phyloP scores from a whole-genome alignment of 2,329 filamentous ascomycete genomes.

The Xylaria sp. region DNA sequence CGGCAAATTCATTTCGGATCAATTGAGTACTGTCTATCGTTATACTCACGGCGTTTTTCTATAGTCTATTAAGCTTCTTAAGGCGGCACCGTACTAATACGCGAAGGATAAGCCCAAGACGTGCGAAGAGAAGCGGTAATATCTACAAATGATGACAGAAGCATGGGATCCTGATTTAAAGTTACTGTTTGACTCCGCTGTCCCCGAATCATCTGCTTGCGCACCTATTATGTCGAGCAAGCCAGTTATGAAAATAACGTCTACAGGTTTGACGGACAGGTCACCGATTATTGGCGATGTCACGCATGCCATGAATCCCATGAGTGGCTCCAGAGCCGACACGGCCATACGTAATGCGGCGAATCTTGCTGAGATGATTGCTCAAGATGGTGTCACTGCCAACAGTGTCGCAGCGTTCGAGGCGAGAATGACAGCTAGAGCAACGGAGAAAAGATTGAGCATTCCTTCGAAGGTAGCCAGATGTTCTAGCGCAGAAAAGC shows the following conservation, averaged over 20 bases:
- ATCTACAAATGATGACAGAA: slow-evolving; percentile 30
- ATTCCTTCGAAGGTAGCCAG: slow-evolving; percentile 40
- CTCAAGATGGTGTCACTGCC: slow-evolving; percentile 30
- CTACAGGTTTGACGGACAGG: slow-evolving; percentile 23
- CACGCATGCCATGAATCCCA: slow-evolving; percentile 41
- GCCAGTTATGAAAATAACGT: slow-evolving; percentile 36
- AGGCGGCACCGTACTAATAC: slow-evolving; percentile 35
- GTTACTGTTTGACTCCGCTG: slow-evolving; percentile 33
- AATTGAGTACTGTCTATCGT: no score
- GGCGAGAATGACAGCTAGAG: slow-evolving; percentile 34
- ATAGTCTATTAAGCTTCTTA: no score
- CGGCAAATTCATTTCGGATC: no score
- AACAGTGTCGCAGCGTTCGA: slow-evolving; percentile 32
- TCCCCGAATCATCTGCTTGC: slow-evolving; percentile 34
- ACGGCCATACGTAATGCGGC: slow-evolving; percentile 38
- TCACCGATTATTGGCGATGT: slow-evolving; percentile 39
- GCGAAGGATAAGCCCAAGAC: slow-evolving; percentile 34
- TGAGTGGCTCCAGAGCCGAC: slow-evolving; percentile 41
- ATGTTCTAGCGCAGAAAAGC: slow-evolving; percentile 39
- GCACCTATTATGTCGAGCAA: slow-evolving; percentile 39
- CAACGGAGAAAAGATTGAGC: slow-evolving; percentile 40
- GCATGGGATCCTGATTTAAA: slow-evolving; percentile 39
- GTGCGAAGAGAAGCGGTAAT: slow-evolving; percentile 32
- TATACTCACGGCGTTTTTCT: no score
- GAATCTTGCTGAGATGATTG: slow-evolving; percentile 36